Percentiles rank a stretch among this genome's conserved stretches.
phyloP scores from a whole-genome alignment of 768 basidiomycete genomes.

The Panus rudis region DNA sequence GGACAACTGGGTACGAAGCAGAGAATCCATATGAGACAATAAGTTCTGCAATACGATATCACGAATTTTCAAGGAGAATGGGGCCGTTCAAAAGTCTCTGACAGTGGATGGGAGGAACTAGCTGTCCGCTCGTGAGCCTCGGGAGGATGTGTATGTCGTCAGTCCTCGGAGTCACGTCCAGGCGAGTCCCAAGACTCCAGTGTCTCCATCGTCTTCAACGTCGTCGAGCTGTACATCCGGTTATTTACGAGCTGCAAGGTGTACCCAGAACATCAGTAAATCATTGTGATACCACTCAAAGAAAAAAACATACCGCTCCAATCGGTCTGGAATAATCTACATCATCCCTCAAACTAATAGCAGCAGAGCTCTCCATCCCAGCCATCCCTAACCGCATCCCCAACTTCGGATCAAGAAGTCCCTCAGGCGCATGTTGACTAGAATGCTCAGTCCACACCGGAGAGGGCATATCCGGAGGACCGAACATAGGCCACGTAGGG shows the following conservation, averaged over 20 bases:
- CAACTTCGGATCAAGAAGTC: constrained; percentile 17
- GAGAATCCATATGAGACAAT: no score
- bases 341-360: constrained; percentile 22
- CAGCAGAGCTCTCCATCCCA: constrained; percentile 20
- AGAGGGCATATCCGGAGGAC: constrained; percentile 14
- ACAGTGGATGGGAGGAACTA: no score
- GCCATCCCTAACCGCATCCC: constrained; percentile 4
- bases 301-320: constrained; percentile 16
- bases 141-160: no score
- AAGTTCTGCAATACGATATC: no score
- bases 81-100: no score
- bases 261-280: not conserved
- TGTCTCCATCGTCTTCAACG: not conserved
- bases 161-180: no score
- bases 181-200: no score
- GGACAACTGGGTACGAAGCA: no score
- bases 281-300: not conserved
- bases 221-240: constrained; percentile 3
- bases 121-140: no score
- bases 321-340: constrained; percentile 23
- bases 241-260: constrained; percentile 6
- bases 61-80: no score
- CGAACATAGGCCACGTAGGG: constrained; percentile 14
- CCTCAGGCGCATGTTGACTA: constrained; percentile 15
- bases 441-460: constrained; percentile 19